Evolutionary conservation across 2,329 filamentous ascomycete genomes (phyloP), one percentile per base, ranked within the genome.

Genomic region (Domatiomyces catenatus): DNA sequence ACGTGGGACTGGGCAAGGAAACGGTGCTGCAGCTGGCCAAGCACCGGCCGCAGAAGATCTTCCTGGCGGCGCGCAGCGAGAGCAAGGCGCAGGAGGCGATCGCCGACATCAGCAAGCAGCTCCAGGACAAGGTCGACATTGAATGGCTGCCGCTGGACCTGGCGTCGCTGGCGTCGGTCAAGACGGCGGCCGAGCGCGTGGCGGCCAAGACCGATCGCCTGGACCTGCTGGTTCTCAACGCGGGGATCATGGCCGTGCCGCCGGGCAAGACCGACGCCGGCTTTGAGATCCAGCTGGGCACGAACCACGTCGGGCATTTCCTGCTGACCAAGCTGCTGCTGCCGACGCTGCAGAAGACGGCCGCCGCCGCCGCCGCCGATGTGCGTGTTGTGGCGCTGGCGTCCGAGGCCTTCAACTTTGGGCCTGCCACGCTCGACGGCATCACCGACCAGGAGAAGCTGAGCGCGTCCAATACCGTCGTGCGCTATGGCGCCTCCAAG

Each of bases 1-100:
- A 72, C 54, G 58, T 62, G 22, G 71, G 71, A 7, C 63, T 73
- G 22, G 72, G 72, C 32, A 67, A 67, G 60, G 68, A 73, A 56
- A 70, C 71, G 6, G 61, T 75, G 44, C 58, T 68, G 36, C 67
- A 71, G 48, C 66, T 77, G 44, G 71, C 71, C n/a, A 66, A 65
- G 51, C 75, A 78, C 59, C 60, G 66, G 6, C 75, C 76, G 1
- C 63, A 65, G 0, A 70, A 75, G 50, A 73, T 80, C 53, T 79
- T 74, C 63, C 69, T 80, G 52, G 74, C 69, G 12, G 74, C 74
- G 2, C 71, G 75, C 45, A 72, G 66, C 18, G 63, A 63, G 47
- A 56, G 60, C 43, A 65, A 69, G 45, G 69, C 69, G 8, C 69
- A 66, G 18, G 64, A 69, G 6, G 66, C 69, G 7, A 71, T 77